Base-by-base conservation (phyloP, 2,329 filamentous ascomycete species). In the Myrmaecium sp. region DNA sequence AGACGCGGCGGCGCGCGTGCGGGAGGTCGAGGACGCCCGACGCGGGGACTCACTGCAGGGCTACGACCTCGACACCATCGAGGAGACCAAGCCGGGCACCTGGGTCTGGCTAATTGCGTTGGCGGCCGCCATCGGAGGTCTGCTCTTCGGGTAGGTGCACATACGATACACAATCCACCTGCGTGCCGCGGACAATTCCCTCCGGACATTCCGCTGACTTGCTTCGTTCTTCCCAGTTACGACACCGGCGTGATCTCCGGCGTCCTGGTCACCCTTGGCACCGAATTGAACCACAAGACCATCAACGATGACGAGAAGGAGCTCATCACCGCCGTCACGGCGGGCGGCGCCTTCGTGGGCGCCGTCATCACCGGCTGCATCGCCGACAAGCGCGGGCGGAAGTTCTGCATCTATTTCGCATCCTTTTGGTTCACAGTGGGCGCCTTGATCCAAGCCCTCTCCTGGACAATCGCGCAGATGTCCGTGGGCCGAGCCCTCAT, bases 221-320 rank as follows among this genome's bases (percentile, higher is more conserved):
- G n/a, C n/a, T n/a, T n/a, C n/a, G n/a, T n/a, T n/a, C n/a, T n/a
- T n/a, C n/a, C n/a, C n/a, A n/a, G 47, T 16, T 51, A 52, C 30
- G 49, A 53, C 26, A 52, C 49, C 30, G 49, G 49, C 17, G 47
- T 51, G 33, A 51, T 53, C 25, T 48, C 43, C 8, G 46, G 46
- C 3, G 47, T 54, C 2, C 38, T 54, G 8, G 50, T 54, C 7
- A 49, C 44, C 1, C 43, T 53, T 15, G 47, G 48, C 10, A 44
- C 27, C 3, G 44, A 42, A 8, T 42, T 53, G 10, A 44, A 46
- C 16, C 40, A 40, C 15, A n/a, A n/a, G n/a, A 33, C 35, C 17
- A 37, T 47, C 21, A 42, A 31, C 5, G 42, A 45, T 6, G 42
- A 37, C 3, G 49, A 54, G 34, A 46, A 53, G 29, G 50, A 53